Conservation (phyloP, 2,329 filamentous ascomycete genomes). For the Clonostachys chloroleuca region DNA sequence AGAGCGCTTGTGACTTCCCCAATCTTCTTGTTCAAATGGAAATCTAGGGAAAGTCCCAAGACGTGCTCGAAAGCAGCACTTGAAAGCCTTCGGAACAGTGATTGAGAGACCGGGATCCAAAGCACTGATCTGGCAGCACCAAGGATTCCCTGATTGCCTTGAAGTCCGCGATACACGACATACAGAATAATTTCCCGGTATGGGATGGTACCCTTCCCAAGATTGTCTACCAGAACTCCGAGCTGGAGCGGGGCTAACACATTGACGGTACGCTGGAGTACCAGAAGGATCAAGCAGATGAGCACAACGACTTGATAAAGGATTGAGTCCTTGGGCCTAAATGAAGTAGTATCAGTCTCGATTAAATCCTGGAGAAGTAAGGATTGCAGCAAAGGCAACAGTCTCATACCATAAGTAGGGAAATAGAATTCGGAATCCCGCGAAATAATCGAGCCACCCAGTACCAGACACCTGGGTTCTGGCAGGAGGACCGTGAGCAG, state of each 20-base stretch:
- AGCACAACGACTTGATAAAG: constrained; percentile 33
- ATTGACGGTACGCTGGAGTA: constrained; percentile 37
- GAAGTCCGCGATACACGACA: constrained; percentile 34
- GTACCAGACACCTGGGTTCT: constrained; percentile 24
- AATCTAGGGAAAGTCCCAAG: constrained; percentile 39
- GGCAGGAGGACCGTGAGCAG: constrained; percentile 4
- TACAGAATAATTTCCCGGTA: constrained; percentile 37
- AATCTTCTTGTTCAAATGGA: constrained; percentile 45
- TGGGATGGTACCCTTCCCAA: constrained; percentile 33
- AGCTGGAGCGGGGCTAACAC: constrained; percentile 35
- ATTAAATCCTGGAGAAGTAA: too few relatives aligned
- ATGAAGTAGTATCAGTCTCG: not conserved
- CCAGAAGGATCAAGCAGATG: constrained; percentile 30
- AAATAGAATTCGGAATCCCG: constrained; percentile 37
- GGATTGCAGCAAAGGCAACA: too few relatives aligned
- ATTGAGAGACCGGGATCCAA: constrained; percentile 43
- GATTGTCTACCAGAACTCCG: constrained; percentile 29
- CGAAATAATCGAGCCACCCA: constrained; percentile 39
- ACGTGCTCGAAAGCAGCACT: constrained; percentile 42
- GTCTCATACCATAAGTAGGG: constrained; percentile 34
- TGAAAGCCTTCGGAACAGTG: constrained; percentile 33
- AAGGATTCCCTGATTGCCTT: constrained; percentile 38
- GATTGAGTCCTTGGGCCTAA: constrained; percentile 33
- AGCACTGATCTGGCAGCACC: constrained; percentile 34
- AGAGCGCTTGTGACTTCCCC: constrained; percentile 46